Base-by-base conservation (phyloP, 495 filamentous ascomycete species). In the Podospora sp. region DNA sequence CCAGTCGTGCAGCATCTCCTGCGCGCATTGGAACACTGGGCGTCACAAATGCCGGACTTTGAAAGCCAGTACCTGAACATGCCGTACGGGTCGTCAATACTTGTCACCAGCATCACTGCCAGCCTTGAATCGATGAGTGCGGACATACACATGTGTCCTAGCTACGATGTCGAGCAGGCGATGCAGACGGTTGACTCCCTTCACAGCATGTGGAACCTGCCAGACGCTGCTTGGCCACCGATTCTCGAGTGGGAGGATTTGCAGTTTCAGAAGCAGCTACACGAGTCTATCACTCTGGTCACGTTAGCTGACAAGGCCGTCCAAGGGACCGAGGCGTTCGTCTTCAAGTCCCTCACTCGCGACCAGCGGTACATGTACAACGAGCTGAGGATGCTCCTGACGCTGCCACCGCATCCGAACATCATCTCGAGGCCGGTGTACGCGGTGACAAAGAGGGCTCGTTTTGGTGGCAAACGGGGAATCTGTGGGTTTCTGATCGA, bases 261-360 rank as follows among this genome's bases (percentile, higher is more conserved):
- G 60, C 62, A 72, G 36, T 74, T 82, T 25, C 53, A 70, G 57
- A 68, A 66, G 52, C 74, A 81, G 60, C 58, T 81, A 20, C 80
- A 82, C 53, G 80, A 82, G 51, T 76, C 76, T 8, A 80, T 81
- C 20, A 74, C 76, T 14, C 68, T 82, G 18, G 79, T 82, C 26
- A 67, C 46, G 50, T 69, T 81, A 6, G 3, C 52, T 55, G 24
- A 12, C 3, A n/a, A 26, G 18, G 3, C 56, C 27, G 9, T 5
- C 18, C 16, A 50, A 11, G 12, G 3, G 24, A 60, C 29, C 14
- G 20, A 29, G 24, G n/a, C 35, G 8, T 57, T 71, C 53, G 70
- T 78, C 36, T 79, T 83, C 75, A 83, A 83, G 60, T 73, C 76
- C 0, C 67, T 82, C 62, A 70, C 73, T 25, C 56, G 71, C 16